Conservation (phyloP, 2,329 filamentous ascomycete genomes). For the Metarhizium anisopliae region DNA sequence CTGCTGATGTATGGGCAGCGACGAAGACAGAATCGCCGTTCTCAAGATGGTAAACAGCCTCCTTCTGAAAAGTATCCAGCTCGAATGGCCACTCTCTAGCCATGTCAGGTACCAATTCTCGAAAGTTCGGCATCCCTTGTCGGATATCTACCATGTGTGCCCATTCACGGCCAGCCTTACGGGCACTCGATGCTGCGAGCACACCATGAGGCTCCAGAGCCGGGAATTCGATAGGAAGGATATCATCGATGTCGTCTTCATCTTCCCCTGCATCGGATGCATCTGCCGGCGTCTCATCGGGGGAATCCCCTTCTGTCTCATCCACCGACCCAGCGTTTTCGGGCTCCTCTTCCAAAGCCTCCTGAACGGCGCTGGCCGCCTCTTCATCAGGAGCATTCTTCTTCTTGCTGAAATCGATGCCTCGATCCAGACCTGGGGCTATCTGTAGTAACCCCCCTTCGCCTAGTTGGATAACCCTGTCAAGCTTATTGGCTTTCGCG, state of each 20-base stretch:
- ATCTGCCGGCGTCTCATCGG: conserved; percentile 16
- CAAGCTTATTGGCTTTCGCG: conserved; percentile 50
- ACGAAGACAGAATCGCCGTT: conserved; percentile 97
- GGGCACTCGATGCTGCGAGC: conserved; percentile 61
- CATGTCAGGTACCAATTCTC: conserved; percentile 91
- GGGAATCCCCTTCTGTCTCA: conserved; percentile 18
- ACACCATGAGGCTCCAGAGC: conserved; percentile 77
- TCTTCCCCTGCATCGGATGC: conserved; percentile 32
- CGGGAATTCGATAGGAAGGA: conserved; percentile 88
- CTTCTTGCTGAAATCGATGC: conserved; percentile 60
- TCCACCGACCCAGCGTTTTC: conserved; percentile 25
- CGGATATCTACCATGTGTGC: conserved; percentile 98
- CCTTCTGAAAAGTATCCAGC: conserved; percentile 95
- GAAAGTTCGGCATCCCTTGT: conserved; percentile 87
- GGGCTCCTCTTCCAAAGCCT: conserved; percentile 46
- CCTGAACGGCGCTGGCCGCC: conserved; percentile 61
- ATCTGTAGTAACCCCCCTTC: conserved; percentile 72
- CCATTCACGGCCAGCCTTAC: conserved; percentile 79
- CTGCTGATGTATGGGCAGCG: conserved; percentile 92
- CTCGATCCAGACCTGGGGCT: conserved; percentile 73
- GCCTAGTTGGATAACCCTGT: conserved; percentile 77
- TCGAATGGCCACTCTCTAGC: conserved; percentile 95
- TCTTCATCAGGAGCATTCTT: conserved; percentile 48
- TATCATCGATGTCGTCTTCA: conserved; percentile 65
- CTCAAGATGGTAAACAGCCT: conserved; percentile 95